These are phyloP conservation scores for Candida taoyuanica DNA, from an alignment of 805 yeast genomes.

Conservation along the genomic window DNA sequence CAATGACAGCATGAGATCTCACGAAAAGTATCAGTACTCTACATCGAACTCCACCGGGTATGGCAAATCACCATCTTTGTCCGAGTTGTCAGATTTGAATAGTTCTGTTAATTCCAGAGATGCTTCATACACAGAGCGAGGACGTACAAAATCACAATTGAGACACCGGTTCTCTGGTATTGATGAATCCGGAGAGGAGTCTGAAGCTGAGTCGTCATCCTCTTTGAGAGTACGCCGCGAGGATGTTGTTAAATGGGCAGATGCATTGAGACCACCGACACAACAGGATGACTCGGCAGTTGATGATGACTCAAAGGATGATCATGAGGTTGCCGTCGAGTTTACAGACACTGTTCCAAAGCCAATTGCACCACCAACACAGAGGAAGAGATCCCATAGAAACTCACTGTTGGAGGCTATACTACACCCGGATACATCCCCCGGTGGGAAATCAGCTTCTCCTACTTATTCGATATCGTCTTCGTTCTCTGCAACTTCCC, in stretches of 20 bases:
- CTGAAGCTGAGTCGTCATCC: conserved; percentile 5
- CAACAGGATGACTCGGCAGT: conserved; percentile 1
- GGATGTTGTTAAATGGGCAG: conserved; percentile 24
- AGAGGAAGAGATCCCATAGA: conserved; percentile 15
- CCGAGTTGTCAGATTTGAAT: conserved; percentile 26
- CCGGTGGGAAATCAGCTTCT: conserved; percentile 21
- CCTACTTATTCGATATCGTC: conserved; percentile 23
- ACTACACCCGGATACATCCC: conserved; percentile 18
- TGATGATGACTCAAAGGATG: conserved; percentile 5
- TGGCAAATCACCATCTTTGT: conserved; percentile 26
- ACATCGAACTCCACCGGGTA: conserved; percentile 26
- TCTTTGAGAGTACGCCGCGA: conserved; percentile 11
- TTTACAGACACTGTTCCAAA: conserved; percentile 15
- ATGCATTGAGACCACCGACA: conserved; percentile 11
- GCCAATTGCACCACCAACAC: conserved; percentile 15
- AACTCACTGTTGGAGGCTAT: conserved; percentile 27
- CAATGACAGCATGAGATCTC: conserved; percentile 17
- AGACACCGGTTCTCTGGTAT: conserved; percentile 17
- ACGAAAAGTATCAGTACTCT: conserved; percentile 22
- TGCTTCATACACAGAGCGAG: conserved; percentile 10
- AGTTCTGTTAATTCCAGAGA: conserved; percentile 15
- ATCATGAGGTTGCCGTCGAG: conserved; percentile 23
- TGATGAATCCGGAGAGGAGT: conserved; percentile 21
- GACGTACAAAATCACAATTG: conserved; percentile 13
- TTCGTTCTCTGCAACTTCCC: conserved; percentile 13